phyloP scores from a whole-genome alignment of 2,329 filamentous ascomycete species.

The Botryotinia calthae region DNA sequence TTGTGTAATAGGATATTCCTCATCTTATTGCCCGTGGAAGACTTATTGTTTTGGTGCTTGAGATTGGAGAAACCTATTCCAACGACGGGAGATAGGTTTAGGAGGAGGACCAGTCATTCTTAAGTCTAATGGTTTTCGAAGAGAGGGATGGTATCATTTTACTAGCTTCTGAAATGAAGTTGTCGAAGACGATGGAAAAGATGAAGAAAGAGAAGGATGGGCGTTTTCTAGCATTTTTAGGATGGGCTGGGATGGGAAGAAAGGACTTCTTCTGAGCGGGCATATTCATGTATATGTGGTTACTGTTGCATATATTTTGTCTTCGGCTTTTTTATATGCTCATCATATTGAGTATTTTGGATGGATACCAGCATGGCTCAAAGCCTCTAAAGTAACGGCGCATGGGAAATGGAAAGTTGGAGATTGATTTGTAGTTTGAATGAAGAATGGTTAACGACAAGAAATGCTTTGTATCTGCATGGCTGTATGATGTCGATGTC shows the following conservation, averaged over 20 bases:
- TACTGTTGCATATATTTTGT: not conserved
- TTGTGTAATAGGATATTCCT: constrained; percentile 49
- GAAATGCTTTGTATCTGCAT: not conserved
- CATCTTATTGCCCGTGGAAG: constrained; percentile 50
- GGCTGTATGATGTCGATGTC: not conserved
- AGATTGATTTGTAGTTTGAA: not conserved
- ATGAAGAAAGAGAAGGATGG: not conserved
- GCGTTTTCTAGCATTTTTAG: constrained; percentile 4
- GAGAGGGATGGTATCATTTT: not conserved
- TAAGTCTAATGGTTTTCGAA: not conserved
- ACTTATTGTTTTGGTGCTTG: constrained; percentile 47
- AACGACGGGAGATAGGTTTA: constrained; percentile 44
- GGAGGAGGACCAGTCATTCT: not conserved
- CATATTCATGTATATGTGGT: constrained; percentile 2
- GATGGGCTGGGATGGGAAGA: not conserved
- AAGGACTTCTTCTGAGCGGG: not conserved
- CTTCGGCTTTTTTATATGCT: not conserved
- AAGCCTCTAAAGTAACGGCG: not conserved
- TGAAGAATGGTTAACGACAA: not conserved
- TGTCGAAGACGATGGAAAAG: not conserved
- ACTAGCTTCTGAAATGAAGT: not conserved
- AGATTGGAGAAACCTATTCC: constrained; percentile 51
- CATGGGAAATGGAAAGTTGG: not conserved
- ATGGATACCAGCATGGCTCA: constrained; percentile 14
- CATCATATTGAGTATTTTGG: not conserved